These are phyloP conservation scores for Diddensiella transvaalensis DNA, from an alignment of 805 yeast species.

Conservation along the genomic window DNA sequence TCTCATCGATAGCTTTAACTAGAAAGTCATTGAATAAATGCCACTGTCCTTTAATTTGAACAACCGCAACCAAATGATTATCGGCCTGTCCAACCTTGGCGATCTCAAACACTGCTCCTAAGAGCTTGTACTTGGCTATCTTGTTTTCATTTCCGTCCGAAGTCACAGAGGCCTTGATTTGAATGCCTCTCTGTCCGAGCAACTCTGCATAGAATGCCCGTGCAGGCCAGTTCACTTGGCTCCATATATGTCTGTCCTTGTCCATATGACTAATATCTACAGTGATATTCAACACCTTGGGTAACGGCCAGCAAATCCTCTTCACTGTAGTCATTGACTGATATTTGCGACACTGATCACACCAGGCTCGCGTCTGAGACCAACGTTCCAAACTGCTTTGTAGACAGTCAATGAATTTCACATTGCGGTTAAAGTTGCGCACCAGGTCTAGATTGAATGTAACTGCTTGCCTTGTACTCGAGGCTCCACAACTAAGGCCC, in stretches of 20 bases:
- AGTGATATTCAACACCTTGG: slow-evolving; percentile 17
- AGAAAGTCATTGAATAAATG: slow-evolving; percentile 86
- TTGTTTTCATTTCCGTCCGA: slow-evolving; percentile 10
- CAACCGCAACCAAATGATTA: slow-evolving; percentile 36
- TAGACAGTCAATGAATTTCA: slow-evolving; percentile 22
- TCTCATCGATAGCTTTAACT: slow-evolving; percentile 68
- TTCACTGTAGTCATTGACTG: slow-evolving; percentile 55
- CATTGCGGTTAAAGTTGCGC: slow-evolving; percentile 3
- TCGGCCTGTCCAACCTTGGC: slow-evolving; percentile 24
- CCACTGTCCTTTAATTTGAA: slow-evolving; percentile 49
- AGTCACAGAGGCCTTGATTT: slow-evolving; percentile 1
- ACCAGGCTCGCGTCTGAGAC: slow-evolving; percentile 46
- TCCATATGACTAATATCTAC: slow-evolving; percentile 9
- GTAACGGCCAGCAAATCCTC: slow-evolving; percentile 14
- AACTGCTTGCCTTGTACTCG: slow-evolving; percentile 19
- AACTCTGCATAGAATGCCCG: slow-evolving; percentile 9
- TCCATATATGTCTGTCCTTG: slow-evolving; percentile 13
- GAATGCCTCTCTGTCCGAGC: slow-evolving; percentile 9
- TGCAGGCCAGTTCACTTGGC: slow-evolving; percentile 17
- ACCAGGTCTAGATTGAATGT: slow-evolving; percentile 26
- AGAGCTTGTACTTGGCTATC: slow-evolving; percentile 26
- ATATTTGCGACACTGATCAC: slow-evolving; percentile 48
- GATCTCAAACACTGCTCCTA: slow-evolving; percentile 37
- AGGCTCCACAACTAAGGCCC: slow-evolving; percentile 26
- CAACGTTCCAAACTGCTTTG: slow-evolving; percentile 25